Evolutionary conservation across 306 rosid genomes (phyloP), one percentile per base, ranked within the genome.

Genomic region (Cicer bijugum): DNA sequence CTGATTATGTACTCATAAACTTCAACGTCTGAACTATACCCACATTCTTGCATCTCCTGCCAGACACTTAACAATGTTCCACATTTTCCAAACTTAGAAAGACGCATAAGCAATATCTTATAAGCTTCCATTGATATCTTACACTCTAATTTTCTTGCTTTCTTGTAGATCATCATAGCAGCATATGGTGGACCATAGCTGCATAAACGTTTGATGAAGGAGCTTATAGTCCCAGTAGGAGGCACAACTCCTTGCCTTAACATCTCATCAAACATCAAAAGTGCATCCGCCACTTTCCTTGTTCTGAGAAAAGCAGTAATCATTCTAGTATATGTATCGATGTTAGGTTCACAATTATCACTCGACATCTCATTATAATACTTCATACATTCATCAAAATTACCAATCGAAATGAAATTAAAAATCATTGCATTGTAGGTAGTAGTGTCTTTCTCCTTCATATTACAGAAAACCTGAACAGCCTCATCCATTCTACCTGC

Each of bases 141-240:
- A 74, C 93, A 84, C 68, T 91, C 96, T 7, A 62, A 76, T 72
- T 82, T 89, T 78, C 89, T 89, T 46, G 90, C 77, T 84, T 87
- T 93, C 87, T 80, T 77, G 83, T 91, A 88, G 64, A 91, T 79
- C 84, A 85, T 69, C 90, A 91, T 71, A 52, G 92, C 97, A 52
- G 98, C 98, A 73, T 83, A 82, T 0, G 98, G 97, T 10, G 98
- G 98, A 77, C 98, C 98, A 68, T 83, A 93, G 82, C 94, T 85
- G 48, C 98, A 91, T 53, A 91, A 75, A 23, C 80, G 82, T 75
- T 85, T 77, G n/a, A 93, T 50, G 52, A 86, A 89, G 28, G 87
- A 70, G 33, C 92, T 89, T 85, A 91, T 20, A 37, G 84, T 83
- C 69, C 96, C 96, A 0, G 82, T 86, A 19, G 86, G 46, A 63